A percentile compares a stretch with the other conserved stretches of the same genome.
Evolutionary conservation across 139 green algal genomes (phyloP).

Genomic region (Tetradesmus lagerheimii): DNA sequence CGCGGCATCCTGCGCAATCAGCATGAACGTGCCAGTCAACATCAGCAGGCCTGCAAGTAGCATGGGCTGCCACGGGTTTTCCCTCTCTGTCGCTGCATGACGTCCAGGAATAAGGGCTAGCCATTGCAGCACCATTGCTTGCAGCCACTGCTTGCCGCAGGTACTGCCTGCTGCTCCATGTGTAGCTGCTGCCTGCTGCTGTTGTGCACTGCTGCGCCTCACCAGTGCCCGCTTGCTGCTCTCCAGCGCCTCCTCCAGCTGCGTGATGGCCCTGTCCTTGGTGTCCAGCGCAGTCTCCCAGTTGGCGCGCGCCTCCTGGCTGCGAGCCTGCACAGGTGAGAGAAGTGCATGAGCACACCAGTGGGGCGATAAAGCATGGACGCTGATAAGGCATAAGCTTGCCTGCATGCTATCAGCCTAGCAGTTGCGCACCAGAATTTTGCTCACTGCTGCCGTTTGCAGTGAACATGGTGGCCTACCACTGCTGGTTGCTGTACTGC

Average conservation of each 20-base stretch:
- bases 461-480: not conserved
- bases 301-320: conserved; percentile 73
- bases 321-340: conserved; percentile 58
- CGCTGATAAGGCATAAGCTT: not conserved
- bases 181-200: not conserved
- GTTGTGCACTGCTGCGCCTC: conserved; percentile 40
- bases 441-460: not conserved
- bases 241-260: conserved; percentile 74
- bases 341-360: not conserved
- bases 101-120: not conserved
- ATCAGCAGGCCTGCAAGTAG: too few species aligned
- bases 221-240: conserved; percentile 61
- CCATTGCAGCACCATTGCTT: conserved; percentile 39
- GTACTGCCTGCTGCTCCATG: not conserved
- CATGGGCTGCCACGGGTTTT: too few species aligned
- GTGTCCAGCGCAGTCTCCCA: conserved; percentile 74
- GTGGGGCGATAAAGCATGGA: not conserved
- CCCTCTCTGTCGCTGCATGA: not conserved
- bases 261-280: conserved; percentile 76
- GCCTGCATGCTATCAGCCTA: not conserved
- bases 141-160: not conserved
- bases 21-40: not conserved
- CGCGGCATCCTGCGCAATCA: conserved; percentile 14
- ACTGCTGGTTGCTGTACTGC: not conserved
- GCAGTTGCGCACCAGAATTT: not conserved